Evolutionary conservation across 345 rosid genomes (phyloP).

Genomic region (Carallia brachiata): DNA sequence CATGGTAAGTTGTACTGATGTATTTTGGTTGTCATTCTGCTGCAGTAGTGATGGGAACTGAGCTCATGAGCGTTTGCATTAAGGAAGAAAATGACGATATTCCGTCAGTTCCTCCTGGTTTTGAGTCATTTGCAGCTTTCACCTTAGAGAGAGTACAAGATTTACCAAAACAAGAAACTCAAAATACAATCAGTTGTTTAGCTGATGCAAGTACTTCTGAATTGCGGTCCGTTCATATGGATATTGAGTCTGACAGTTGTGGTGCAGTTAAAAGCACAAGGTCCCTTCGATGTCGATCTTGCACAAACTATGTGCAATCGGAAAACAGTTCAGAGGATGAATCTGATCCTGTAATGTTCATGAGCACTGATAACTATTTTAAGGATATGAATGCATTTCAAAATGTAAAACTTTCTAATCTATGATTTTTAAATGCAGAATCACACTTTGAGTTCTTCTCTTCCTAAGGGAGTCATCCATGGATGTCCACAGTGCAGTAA

Average conservation of each 20-base stretch:
- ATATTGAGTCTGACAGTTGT: constrained; percentile 34
- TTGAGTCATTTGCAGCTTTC: constrained; percentile 82
- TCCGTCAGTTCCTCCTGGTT: constrained; percentile 93
- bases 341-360: constrained; percentile 34
- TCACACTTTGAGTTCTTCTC: constrained; percentile 37
- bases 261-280: constrained; percentile 43
- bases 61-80: constrained; percentile 70
- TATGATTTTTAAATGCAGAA: constrained; percentile 40
- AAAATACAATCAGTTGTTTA: constrained; percentile 32
- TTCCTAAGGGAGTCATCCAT: constrained; percentile 79
- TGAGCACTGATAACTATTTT: too few species aligned
- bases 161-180: constrained; percentile 35
- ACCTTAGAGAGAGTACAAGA: constrained; percentile 49
- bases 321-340: constrained; percentile 50
- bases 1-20: background rate
- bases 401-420: background rate
- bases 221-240: constrained; percentile 43
- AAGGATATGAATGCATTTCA: background rate
- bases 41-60: constrained; percentile 75
- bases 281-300: constrained; percentile 57
- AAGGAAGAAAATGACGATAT: constrained; percentile 87
- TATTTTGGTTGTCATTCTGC: background rate
- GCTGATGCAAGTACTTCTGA: constrained; percentile 42
- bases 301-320: constrained; percentile 52
- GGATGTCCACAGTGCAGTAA: constrained; percentile 73